Conservation (phyloP, 2,329 filamentous ascomycete species). For the Drechslerella coelobrocha region DNA sequence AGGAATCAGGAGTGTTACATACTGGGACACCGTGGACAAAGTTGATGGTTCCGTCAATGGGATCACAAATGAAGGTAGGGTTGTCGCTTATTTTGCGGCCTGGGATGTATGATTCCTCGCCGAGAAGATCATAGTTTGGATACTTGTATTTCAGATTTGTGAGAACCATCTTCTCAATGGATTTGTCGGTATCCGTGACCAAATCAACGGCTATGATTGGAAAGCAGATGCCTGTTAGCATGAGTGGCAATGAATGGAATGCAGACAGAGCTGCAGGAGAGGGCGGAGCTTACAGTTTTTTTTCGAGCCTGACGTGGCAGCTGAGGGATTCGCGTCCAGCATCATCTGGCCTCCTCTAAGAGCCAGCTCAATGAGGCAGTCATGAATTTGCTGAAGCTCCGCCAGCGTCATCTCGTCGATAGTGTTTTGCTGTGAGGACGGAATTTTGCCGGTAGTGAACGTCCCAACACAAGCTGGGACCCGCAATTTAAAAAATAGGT, state of each 20-base stretch:
- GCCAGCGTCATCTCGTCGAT: slow-evolving; percentile 48
- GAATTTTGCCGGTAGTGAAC: slow-evolving; percentile 48
- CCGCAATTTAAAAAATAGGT: slow-evolving; percentile 17
- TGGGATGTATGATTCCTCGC: slow-evolving; percentile 77
- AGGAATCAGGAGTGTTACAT: slow-evolving; percentile 15
- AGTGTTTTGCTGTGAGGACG: slow-evolving; percentile 36
- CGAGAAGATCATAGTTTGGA: slow-evolving; percentile 70
- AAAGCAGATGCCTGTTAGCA: slow-evolving; percentile 31
- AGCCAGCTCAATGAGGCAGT: slow-evolving; percentile 68
- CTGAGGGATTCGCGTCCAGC: slow-evolving; percentile 57
- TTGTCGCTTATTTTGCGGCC: slow-evolving; percentile 68
- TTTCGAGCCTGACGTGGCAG: slow-evolving; percentile 68
- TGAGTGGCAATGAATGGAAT: background rate
- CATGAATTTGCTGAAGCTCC: slow-evolving; percentile 61
- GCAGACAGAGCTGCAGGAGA: background rate
- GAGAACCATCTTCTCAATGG: slow-evolving; percentile 70
- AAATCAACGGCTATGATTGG: slow-evolving; percentile 67
- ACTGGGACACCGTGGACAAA: slow-evolving; percentile 50
- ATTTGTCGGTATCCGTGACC: slow-evolving; percentile 72
- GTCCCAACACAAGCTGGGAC: slow-evolving; percentile 41
- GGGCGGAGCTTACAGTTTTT: slow-evolving; percentile 65
- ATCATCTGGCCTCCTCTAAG: slow-evolving; percentile 65
- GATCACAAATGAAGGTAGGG: slow-evolving; percentile 81
- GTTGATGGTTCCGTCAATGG: slow-evolving; percentile 70
- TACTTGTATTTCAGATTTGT: slow-evolving; percentile 64